Base-by-base conservation (phyloP, 805 yeast species). In the Lachancea fermentati region DNA sequence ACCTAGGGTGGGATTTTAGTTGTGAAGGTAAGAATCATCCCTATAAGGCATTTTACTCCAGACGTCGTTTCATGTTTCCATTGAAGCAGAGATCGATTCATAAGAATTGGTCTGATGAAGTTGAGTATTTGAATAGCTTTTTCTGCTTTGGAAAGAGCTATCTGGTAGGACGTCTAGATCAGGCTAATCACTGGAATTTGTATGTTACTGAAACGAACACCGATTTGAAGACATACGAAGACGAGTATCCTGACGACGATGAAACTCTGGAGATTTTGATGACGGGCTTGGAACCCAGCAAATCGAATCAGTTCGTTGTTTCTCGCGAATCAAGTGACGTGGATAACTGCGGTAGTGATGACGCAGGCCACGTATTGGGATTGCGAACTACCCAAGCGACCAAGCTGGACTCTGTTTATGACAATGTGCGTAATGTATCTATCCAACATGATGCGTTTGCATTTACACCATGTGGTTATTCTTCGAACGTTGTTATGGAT, bases 381-480 rank as follows among this genome's bases (percentile, higher is more conserved):
- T 60, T 70, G 19, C 71, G 76, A 35, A 85, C 87, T 58, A 79
- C 95, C 65, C 61, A 66, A 32, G 56, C 63, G 31, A 71, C 88
- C 4, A 75, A 78, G 3, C 71, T 91, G 48, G 83, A 84, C 62
- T 61, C 71, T 32, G 58, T 91, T 17, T 85, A 75, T 54, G 61
- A 66, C 24, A 61, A 65, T 18, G 51, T 24, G 8, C 37, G 44
- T 2, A 36, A 43, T 4, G 41, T 44, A 8, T 36, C 66, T 8
- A 60, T 81, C 44, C 59, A 67, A 41, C 87, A 81, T 53, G 97
- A 91, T 65, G 85, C 96, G 6, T 91, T 87, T 64, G 81, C 93
- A 19, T 91, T 91, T 61, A 69, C 84, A 3, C 98, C 98, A 1
- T 91, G 97, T 61, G 98, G 98, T 5, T 91, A 79, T 57, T 86